Base-by-base conservation (phyloP, 805 yeast species). In the Cyberlindnera euphorbiiphila region DNA sequence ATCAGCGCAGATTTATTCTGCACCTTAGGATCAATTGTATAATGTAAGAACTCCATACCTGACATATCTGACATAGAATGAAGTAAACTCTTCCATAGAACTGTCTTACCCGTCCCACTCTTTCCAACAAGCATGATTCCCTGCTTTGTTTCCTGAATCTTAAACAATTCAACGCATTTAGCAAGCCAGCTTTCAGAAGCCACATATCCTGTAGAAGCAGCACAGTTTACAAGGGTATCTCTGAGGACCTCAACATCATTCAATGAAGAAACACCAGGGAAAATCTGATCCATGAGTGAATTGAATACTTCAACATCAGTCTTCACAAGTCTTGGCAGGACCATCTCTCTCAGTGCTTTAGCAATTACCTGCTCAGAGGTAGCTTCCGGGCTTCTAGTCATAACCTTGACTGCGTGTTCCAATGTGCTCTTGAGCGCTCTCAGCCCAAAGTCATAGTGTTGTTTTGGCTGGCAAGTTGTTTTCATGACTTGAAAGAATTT, bases 371-470 rank as follows among this genome's bases (percentile, higher is more conserved):
- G 47, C 11, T 37, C 18, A 37, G 70, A 71, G 9, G 46, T 42
- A 14, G 38, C 4, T 27, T 32, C 6, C 4, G 8, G 24, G 5
- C 14, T 25, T 33, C 32, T 33, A 72, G 56, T 39, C 6, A 61
- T 66, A 9, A 74, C 47, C 12, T 53, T 45, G 2, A 87, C 85
- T 46, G 89, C 78, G 37, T 71, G 72, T 8, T 65, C 59, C 13
- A 91, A 57, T 1, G 81, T 74, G 25, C 78, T 69, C 52, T 89
- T 91, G 40, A 91, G 57, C 0, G 95, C 80, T 42, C 98, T 69
- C 29, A 91, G 61, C 0, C 97, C 96, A 70, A 91, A 91, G 52
- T 91, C 97, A 50, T 91, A 91, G 54, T 91, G 97, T 5, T 59
- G 53, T 52, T 86, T 43, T 16, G 0, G 84, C 68, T 10, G 76